Base-by-base conservation (phyloP, 345 rosid species). In the Aquilaria yunnanensis region DNA sequence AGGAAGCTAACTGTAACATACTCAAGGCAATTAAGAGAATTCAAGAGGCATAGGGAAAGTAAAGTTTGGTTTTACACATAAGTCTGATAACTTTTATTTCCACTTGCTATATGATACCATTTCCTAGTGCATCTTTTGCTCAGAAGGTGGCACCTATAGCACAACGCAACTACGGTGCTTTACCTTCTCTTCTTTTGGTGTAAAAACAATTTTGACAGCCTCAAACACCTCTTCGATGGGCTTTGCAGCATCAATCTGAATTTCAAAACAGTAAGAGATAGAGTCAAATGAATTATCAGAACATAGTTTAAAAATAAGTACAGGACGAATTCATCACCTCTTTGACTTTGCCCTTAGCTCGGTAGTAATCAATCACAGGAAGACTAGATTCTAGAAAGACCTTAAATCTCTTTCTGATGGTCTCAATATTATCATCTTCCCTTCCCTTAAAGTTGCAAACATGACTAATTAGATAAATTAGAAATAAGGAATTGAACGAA, bases 361-460 rank as follows among this genome's bases (percentile, higher is more conserved):
- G 64, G 30, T 78, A 83, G 73, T 83, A 77, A 63, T 75, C 64
- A 34, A 83, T 67, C 52, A 85, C 78, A 43, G 86, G 92, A 50
- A 85, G 73, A 10, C 81, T 83, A 59, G 95, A 87, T 45, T 82
- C 89, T 33, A 79, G 51, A 64, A 74, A 85, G 60, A 83, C 91
- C 68, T 75, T 81, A 37, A 82, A 83, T 31, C 95, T 61, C 76
- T 85, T 92, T 80, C 78, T 74, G 56, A 85, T 66, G 2, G 84
- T 84, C 63, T 85, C 92, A 56, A 78, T 62, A 62, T 83, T 83
- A 75, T 86, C 98, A 67, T 89, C 98, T 46, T 68, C 83, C 75
- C 98, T 81, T 71, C 90, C 94, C 96, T 86, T 58, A 63, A 69
- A n/a, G 0, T 48, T 1, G 2, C 14, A 14, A 32, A 57, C 1